Conservation (phyloP, 225 moss, liverwort and hornwort species). For the Physcomitrellopsis africana region DNA sequence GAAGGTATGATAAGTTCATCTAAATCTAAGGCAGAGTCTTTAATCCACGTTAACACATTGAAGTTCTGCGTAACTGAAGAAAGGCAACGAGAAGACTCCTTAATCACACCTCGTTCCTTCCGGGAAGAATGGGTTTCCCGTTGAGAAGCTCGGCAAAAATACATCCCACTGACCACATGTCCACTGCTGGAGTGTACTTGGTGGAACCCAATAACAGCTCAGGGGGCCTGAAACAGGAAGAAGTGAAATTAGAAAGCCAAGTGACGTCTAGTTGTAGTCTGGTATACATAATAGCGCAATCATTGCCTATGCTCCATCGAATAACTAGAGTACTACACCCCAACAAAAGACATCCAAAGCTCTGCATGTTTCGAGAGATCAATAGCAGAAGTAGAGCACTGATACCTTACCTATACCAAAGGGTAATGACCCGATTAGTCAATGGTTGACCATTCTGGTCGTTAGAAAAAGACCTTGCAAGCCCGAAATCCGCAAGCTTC, state of each 20-base stretch:
- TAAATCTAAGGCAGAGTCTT: slow-evolving; percentile 22
- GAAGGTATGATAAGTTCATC: neutral
- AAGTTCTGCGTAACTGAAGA: slow-evolving; percentile 54
- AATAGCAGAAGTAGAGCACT: slow-evolving; percentile 31
- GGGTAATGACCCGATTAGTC: slow-evolving; percentile 93
- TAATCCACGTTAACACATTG: slow-evolving; percentile 37
- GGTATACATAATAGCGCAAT: slow-evolving; percentile 48
- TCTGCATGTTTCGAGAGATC: slow-evolving; percentile 31
- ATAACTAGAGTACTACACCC: slow-evolving; percentile 30
- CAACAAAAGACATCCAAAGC: slow-evolving; percentile 29
- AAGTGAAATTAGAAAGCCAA: slow-evolving; percentile 51
- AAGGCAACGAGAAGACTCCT: no score
- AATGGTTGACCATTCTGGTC: slow-evolving; percentile 73
- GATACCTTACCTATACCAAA: slow-evolving; percentile 86
- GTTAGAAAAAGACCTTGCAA: slow-evolving; percentile 80
- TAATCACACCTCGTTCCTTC: slow-evolving; percentile 77
- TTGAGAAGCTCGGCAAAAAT: slow-evolving; percentile 97
- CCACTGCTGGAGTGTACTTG: slow-evolving; percentile 92
- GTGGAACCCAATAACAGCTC: slow-evolving; percentile 94
- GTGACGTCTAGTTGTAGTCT: slow-evolving; percentile 50
- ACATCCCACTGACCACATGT: slow-evolving; percentile 99
- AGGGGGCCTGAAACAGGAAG: slow-evolving; percentile 81
- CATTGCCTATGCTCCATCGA: slow-evolving; percentile 37
- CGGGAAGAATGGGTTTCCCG: slow-evolving; percentile 93
- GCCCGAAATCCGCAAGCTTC: slow-evolving; percentile 96